Evolutionary conservation across 108 stramenopile species (phyloP).

Genomic region (Aureococcus anophagefferens): DNA sequence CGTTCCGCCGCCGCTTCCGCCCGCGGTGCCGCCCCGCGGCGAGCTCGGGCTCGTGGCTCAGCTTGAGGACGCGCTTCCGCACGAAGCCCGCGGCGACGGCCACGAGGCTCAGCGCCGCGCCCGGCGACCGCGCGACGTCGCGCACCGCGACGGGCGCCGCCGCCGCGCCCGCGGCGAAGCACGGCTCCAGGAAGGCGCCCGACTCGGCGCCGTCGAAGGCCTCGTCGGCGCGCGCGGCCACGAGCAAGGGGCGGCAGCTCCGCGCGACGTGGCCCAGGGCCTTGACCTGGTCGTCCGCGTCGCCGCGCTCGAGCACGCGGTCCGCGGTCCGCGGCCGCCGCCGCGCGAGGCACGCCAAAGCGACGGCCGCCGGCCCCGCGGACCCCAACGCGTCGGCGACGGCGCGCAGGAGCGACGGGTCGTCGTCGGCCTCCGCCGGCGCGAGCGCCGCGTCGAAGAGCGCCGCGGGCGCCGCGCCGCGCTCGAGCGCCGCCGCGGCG

Average conservation of each 20-base stretch:
- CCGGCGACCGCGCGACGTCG: not conserved
- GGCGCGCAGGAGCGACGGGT: too few species aligned
- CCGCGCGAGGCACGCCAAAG: too few species aligned
- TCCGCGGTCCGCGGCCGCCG: too few species aligned
- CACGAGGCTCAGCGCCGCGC: not conserved
- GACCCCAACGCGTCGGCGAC: too few species aligned
- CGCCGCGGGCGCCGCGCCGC: too few species aligned
- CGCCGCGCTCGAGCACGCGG: too few species aligned
- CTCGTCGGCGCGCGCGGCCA: not conserved
- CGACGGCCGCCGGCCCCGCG: too few species aligned
- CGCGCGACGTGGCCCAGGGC: not conserved
- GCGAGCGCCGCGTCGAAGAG: too few species aligned
- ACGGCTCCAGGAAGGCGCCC: too few species aligned
- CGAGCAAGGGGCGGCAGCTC: not conserved
- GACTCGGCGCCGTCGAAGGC: too few species aligned
- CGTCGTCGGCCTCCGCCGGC: too few species aligned
- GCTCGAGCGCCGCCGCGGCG: too few species aligned
- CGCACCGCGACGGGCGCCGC: not conserved
- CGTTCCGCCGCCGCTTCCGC: not conserved
- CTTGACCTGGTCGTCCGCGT: not conserved
- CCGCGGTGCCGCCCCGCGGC: not conserved
- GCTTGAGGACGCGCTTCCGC: not conserved
- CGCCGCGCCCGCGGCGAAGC: not conserved
- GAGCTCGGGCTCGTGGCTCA: not conserved
- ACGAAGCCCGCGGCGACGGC: not conserved